Conservation (phyloP, 495 filamentous ascomycete species). For the Trichocladium antarcticum region DNA sequence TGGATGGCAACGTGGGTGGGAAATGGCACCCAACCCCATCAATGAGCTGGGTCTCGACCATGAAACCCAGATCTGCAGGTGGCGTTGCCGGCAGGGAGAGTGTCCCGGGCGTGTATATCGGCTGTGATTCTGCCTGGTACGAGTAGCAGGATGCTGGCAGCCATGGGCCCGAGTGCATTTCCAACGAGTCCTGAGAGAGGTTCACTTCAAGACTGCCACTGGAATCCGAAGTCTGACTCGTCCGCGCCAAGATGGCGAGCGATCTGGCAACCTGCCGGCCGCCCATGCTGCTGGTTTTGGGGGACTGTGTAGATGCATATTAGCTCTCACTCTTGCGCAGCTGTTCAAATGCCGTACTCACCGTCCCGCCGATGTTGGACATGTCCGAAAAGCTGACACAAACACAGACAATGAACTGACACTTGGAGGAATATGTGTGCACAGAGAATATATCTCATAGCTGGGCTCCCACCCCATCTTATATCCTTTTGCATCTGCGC, state of each 20-base stretch:
- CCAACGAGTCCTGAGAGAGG: neutral
- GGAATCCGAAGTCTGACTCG: neutral
- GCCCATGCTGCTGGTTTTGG: neutral
- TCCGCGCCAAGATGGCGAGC: neutral
- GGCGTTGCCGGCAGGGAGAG: slow-evolving; percentile 7
- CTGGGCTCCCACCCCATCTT: too few species aligned
- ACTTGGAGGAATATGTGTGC: too few species aligned
- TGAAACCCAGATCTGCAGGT: slow-evolving; percentile 6
- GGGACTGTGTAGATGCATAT: neutral
- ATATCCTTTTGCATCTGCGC: too few species aligned
- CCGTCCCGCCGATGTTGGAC: neutral
- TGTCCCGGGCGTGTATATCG: neutral
- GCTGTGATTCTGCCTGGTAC: neutral
- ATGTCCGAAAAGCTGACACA: neutral
- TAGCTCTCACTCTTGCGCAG: neutral
- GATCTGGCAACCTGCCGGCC: neutral
- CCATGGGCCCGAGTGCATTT: neutral
- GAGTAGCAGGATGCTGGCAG: neutral
- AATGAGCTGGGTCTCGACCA: slow-evolving; percentile 7
- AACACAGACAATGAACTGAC: too few species aligned
- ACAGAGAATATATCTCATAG: too few species aligned
- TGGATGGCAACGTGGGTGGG: slow-evolving; percentile 3
- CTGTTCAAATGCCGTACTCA: neutral
- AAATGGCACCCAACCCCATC: slow-evolving; percentile 14
- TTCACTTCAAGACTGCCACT: neutral